Evolutionary conservation across 805 yeast species (phyloP).

Genomic region (Candida germanica): DNA sequence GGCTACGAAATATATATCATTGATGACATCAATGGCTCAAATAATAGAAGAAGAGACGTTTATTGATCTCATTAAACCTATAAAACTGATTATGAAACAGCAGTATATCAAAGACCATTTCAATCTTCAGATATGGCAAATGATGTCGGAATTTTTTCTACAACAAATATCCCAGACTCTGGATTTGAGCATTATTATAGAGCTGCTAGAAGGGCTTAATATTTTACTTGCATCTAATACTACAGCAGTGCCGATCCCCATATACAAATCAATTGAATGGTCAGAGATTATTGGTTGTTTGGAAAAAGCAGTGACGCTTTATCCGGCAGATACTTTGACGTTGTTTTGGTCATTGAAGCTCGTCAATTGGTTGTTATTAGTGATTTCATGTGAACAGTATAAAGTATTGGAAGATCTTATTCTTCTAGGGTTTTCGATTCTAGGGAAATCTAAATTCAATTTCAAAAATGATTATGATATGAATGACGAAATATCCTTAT

Average conservation of each 20-base stretch:
- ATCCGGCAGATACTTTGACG: background rate
- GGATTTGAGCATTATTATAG: background rate
- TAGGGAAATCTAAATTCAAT: constrained; percentile 5
- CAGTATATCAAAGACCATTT: constrained; percentile 32
- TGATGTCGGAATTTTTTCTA: constrained; percentile 21
- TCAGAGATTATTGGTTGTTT: background rate
- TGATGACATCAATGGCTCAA: constrained; percentile 1
- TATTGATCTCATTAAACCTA: constrained; percentile 22
- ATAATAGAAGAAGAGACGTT: constrained; percentile 3
- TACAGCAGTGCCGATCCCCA: background rate
- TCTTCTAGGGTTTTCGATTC: constrained; percentile 1
- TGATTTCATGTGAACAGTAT: constrained; percentile 7
- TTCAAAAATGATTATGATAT: constrained; percentile 5
- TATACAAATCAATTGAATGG: background rate
- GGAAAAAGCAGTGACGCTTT: background rate
- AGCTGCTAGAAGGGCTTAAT: constrained; percentile 5
- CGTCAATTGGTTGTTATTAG: constrained; percentile 6
- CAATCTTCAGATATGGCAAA: constrained; percentile 24
- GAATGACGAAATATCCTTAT: constrained; percentile 8
- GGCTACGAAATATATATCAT: constrained; percentile 2
- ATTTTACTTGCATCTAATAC: constrained; percentile 6
- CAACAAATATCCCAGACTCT: constrained; percentile 1
- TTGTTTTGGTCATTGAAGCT: constrained; percentile 4
- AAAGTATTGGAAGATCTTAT: background rate
- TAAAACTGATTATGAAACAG: constrained; percentile 19